Evolutionary conservation across 148 eudicot species (phyloP).

Genomic region (Vaccinium corymbosum): DNA sequence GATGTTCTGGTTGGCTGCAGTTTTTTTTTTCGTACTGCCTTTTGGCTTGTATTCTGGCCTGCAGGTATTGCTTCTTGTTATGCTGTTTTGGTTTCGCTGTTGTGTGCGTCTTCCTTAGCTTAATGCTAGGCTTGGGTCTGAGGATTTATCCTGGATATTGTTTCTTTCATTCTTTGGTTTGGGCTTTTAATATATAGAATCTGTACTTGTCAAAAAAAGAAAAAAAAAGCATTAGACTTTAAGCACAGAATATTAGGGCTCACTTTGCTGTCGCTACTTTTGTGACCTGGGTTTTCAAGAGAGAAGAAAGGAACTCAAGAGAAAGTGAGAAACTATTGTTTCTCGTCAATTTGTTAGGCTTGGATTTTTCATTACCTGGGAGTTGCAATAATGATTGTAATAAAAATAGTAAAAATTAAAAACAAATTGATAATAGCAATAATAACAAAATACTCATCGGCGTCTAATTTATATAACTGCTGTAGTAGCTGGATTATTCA

Average conservation of each 20-base stretch:
- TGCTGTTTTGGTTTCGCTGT: too few relatives aligned
- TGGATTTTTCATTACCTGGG: background rate
- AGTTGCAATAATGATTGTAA: background rate
- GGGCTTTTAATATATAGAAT: too few relatives aligned
- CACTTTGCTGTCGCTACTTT: background rate
- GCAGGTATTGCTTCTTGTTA: too few relatives aligned
- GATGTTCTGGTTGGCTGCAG: too few relatives aligned
- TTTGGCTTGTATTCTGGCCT: too few relatives aligned
- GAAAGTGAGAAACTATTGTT: background rate
- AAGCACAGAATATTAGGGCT: background rate
- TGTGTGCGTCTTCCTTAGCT: too few relatives aligned
- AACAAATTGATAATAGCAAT: background rate
- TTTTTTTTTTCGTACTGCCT: too few relatives aligned
- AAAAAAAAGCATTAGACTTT: too few relatives aligned
- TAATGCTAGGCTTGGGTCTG: too few relatives aligned
- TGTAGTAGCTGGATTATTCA: background rate
- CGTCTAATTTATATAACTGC: background rate
- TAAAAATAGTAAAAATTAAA: background rate
- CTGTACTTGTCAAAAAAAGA: too few relatives aligned
- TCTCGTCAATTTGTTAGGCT: background rate
- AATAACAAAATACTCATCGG: background rate
- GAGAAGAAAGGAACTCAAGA: background rate
- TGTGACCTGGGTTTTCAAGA: background rate
- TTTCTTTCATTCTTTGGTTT: too few relatives aligned
- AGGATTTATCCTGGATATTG: too few relatives aligned